Base-by-base conservation (phyloP, 257 asterid species). In the Thymus mandschuricus region DNA sequence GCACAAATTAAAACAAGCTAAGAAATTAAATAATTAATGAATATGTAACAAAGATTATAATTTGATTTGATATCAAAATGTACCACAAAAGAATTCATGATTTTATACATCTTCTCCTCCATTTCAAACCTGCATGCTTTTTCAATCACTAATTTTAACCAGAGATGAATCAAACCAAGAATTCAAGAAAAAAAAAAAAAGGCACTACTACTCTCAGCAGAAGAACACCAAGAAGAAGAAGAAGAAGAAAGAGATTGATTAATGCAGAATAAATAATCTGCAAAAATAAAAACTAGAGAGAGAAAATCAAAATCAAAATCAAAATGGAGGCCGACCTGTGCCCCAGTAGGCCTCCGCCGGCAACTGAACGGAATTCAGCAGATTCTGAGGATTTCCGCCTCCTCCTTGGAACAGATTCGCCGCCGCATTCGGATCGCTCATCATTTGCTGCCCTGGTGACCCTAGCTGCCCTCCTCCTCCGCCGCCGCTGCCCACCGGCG, bases 341-440 rank as follows among this genome's bases (percentile, higher is more conserved):
- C 86, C 96, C 95, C 98, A 89, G 21, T 81, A 94, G 1, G 89
- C 92, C 63, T 93, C 98, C 12, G 85, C 54, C 31, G 96, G 98
- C 57, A 90, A 75, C 66, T 90, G 97, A 11, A 83, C 81, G 1
- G 97, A 84, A 78, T 84, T 88, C 6, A 92, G 56, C 58, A 90
- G 79, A 81, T 88, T 88, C 13, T 76, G 88, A 46, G 87, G 83
- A 54, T 78, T 65, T 61, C 44, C 44, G 44, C 5, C 44, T 3
- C 5, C 21, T 21, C 87, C 87, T 66, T 80, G 82, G 56, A 80
- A 79, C 68, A 80, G n/a, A 46, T 71, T 21, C 21, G 21, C 21
- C 21, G 21, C 21, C 21, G 21, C 21, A 21, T 21, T 70, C 21
- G 85, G 82, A 40, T 80, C 85, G 33, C 3, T 44, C 76, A 81